Conservation (phyloP, 352 stramenopile species). For the Thalassiosira livingstoniorum region DNA sequence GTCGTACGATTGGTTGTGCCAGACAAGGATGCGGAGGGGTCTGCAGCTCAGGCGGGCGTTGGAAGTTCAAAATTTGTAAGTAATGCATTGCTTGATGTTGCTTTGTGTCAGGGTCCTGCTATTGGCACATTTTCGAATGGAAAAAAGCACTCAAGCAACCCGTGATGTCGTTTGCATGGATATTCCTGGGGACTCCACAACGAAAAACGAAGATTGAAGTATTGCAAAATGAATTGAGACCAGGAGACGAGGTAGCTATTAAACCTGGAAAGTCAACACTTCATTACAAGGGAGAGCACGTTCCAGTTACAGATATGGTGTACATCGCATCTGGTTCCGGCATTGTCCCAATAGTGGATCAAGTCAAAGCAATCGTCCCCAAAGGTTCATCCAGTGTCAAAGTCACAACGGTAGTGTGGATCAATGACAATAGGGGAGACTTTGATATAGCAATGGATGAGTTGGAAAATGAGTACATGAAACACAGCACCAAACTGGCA, state of each 20-base stretch:
- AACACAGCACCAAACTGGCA: constrained; percentile 75
- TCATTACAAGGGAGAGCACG: constrained; percentile 65
- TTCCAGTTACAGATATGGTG: constrained; percentile 80
- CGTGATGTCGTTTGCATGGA: too few relatives aligned
- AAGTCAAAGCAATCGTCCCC: constrained; percentile 68
- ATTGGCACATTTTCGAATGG: too few relatives aligned
- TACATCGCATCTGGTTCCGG: constrained; percentile 68
- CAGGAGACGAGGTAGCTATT: constrained; percentile 77
- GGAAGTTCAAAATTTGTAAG: constrained; percentile 69
- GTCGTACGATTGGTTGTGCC: constrained; percentile 41
- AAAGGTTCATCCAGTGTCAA: constrained; percentile 68
- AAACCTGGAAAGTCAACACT: constrained; percentile 66
- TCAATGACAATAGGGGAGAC: constrained; percentile 67
- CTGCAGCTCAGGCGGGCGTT: constrained; percentile 43
- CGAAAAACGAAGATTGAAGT: constrained; percentile 62
- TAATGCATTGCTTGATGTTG: too few relatives aligned
- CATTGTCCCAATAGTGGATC: constrained; percentile 74
- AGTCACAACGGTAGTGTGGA: constrained; percentile 70
- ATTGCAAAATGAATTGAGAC: constrained; percentile 49
- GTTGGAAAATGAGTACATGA: constrained; percentile 77
- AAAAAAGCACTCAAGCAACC: too few relatives aligned
- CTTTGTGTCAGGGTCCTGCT: too few relatives aligned
- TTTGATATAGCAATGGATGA: constrained; percentile 74
- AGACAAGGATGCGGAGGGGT: constrained; percentile 39
- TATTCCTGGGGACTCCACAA: too few relatives aligned